phyloP scores from a whole-genome alignment of 495 filamentous ascomycete genomes.

The Trichoderma gamsii region DNA sequence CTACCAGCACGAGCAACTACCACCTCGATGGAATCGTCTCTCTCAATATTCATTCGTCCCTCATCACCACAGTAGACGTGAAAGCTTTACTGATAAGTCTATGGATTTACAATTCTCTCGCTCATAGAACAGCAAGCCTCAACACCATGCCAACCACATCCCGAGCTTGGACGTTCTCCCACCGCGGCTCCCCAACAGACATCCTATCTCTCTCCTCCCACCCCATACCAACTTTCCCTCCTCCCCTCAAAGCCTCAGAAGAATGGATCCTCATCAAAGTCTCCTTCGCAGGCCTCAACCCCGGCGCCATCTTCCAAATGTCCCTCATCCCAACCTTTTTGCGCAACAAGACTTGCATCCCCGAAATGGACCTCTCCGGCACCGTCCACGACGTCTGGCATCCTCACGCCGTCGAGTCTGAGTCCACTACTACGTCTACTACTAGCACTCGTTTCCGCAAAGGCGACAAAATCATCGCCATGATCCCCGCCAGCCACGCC shows the following conservation, averaged over 20 bases:
- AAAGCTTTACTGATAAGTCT: too few species aligned
- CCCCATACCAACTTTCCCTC: slow-evolving; percentile 16
- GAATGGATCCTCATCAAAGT: slow-evolving; percentile 32
- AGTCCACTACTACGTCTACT: background rate
- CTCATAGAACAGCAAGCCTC: background rate
- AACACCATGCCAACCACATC: background rate
- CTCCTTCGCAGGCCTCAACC: slow-evolving; percentile 36
- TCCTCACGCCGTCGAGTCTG: background rate
- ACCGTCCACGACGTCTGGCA: slow-evolving; percentile 24
- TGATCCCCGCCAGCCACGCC: slow-evolving; percentile 24
- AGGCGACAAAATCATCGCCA: slow-evolving; percentile 31
- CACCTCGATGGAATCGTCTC: too few species aligned
- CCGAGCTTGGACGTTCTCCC: slow-evolving; percentile 28
- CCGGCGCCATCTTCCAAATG: slow-evolving; percentile 33
- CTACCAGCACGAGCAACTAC: too few species aligned
- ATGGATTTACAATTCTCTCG: too few species aligned
- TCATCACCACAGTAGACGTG: too few species aligned
- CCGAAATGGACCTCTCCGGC: slow-evolving; percentile 37
- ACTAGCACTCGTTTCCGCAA: slow-evolving; percentile 17
- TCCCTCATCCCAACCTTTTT: slow-evolving; percentile 29
- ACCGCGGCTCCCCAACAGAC: slow-evolving; percentile 19
- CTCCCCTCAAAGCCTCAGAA: background rate
- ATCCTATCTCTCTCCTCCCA: slow-evolving; percentile 22
- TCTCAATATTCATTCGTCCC: too few species aligned
- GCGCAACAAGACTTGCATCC: slow-evolving; percentile 28